These are phyloP conservation scores for Kuraishia ogatae DNA, from an alignment of 805 yeast genomes.

Conservation along the genomic window DNA sequence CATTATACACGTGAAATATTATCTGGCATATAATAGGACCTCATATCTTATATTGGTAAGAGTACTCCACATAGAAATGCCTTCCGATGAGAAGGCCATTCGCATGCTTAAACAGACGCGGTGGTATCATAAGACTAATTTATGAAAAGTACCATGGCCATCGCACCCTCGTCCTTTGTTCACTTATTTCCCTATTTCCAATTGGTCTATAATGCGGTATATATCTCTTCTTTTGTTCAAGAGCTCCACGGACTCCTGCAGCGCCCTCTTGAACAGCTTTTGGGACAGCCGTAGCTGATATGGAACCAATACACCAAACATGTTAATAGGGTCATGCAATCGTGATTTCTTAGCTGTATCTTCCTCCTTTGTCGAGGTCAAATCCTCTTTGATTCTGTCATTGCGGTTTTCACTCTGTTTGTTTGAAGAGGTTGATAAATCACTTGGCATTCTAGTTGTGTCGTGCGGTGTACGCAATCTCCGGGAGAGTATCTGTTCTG, in stretches of 20 bases:
- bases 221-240: not conserved
- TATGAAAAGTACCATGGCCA: no score
- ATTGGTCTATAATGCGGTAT: not conserved
- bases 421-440: not conserved
- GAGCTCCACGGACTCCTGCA: slow-evolving; percentile 6
- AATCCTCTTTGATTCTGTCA: not conserved
- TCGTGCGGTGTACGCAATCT: not conserved
- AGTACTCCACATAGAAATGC: no score
- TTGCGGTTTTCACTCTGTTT: not conserved
- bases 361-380: not conserved
- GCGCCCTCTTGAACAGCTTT: slow-evolving; percentile 14
- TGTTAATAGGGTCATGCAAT: slow-evolving; percentile 18
- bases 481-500: not conserved
- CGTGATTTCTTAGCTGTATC: not conserved
- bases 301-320: slow-evolving; percentile 30
- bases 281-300: slow-evolving; percentile 23
- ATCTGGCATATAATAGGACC: no score
- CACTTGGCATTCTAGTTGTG: not conserved
- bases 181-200: not conserved
- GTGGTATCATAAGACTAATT: no score
- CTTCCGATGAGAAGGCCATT: no score
- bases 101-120: no score
- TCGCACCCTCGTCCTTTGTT: no score
- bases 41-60: no score
- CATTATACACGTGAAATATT: no score